Percentiles rank a stretch among this genome's conserved stretches.
Conservation (phyloP, 2,329 filamentous ascomycete genomes). For the Magnaporthiopsis rhizophila region DNA sequence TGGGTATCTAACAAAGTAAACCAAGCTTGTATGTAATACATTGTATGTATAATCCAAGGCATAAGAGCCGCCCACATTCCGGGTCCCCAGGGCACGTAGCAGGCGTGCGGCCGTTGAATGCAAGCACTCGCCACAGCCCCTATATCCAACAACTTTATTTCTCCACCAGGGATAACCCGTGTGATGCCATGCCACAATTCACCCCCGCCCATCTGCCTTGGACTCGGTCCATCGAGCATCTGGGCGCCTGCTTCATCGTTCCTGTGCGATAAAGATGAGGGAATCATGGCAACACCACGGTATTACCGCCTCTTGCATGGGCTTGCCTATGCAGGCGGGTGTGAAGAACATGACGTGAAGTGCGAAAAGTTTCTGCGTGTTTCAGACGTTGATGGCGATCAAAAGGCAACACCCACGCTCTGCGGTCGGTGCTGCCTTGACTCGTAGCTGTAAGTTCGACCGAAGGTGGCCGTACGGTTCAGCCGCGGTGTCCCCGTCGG, state of each 20-base stretch:
- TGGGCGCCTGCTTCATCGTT: background rate
- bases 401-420: constrained; percentile 41
- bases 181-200: background rate
- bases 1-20: background rate
- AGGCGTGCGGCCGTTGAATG: background rate
- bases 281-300: background rate
- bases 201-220: background rate
- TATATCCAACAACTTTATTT: background rate
- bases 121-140: background rate
- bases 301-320: background rate
- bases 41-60: background rate
- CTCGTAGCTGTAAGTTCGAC: background rate
- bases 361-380: background rate
- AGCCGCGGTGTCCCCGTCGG: constrained; percentile 17
- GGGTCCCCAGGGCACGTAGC: background rate
- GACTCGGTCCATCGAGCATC: background rate
- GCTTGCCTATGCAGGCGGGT: background rate
- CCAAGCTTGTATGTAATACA: too few species aligned
- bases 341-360: constrained; percentile 3
- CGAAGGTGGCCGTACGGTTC: constrained; percentile 6
- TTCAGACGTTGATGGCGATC: constrained; percentile 9
- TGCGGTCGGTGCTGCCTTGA: constrained; percentile 20
- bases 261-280: background rate
- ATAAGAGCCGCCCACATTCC: background rate
- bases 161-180: background rate